A percentile compares a stretch with the other conserved stretches of the same genome.
phyloP scores from a whole-genome alignment of 805 yeast genomes.

The Metschnikowia arizonensis region DNA sequence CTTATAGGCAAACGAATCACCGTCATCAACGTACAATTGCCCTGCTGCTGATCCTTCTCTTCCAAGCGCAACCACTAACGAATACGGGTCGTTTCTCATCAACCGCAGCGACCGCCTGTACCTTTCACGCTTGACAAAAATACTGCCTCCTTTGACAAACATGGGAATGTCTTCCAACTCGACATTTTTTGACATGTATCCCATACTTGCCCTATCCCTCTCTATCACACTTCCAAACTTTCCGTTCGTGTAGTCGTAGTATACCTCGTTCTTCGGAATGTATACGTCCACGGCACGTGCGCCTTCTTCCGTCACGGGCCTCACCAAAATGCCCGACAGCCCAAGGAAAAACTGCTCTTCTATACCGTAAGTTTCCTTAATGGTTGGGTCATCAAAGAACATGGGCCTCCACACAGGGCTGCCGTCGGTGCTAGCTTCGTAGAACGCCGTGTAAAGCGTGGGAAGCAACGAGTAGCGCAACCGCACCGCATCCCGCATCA shows the following conservation, averaged over 20 bases:
- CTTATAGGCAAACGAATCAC: conserved; percentile 59
- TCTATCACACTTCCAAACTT: conserved; percentile 5
- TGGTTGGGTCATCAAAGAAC: conserved; percentile 52
- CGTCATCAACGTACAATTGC: conserved; percentile 76
- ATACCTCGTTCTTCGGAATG: conserved; percentile 53
- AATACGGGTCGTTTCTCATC: conserved; percentile 78
- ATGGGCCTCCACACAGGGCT: conserved; percentile 69
- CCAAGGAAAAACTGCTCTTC: conserved; percentile 87
- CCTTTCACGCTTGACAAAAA: conserved; percentile 64
- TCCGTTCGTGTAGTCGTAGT: conserved; percentile 52
- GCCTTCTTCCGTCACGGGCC: conserved; percentile 68
- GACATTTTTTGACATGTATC: too few species aligned
- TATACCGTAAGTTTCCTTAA: conserved; percentile 47
- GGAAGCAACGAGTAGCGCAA: conserved; percentile 78
- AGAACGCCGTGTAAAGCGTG: conserved; percentile 72
- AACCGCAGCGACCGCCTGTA: conserved; percentile 74
- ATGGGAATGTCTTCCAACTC: conserved; percentile 66
- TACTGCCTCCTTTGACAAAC: conserved; percentile 72
- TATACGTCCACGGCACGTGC: conserved; percentile 38
- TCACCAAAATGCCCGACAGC: conserved; percentile 62
- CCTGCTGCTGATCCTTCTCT: conserved; percentile 50
- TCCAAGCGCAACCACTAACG: conserved; percentile 60
- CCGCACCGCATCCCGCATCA: conserved; percentile 65
- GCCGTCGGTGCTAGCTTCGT: conserved; percentile 57
- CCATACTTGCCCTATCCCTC: too few species aligned